A percentile compares a stretch with the other conserved stretches of the same genome.
Evolutionary conservation across 2,329 filamentous ascomycete genomes (phyloP).

Genomic region (Sarocladium kiliense): DNA sequence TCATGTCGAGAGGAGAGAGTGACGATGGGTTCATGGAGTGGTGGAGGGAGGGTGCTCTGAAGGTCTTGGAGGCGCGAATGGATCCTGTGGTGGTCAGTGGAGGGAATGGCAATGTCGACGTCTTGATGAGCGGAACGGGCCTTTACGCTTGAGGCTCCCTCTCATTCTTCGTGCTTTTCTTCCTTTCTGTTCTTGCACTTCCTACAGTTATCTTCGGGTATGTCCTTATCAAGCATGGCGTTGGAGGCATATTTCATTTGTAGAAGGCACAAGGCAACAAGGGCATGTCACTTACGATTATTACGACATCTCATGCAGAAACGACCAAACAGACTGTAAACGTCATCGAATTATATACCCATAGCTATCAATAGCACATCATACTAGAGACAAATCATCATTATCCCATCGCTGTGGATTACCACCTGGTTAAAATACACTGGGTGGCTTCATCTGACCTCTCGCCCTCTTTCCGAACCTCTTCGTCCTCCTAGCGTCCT

Average conservation of each 20-base stretch:
- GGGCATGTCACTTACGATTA: neutral
- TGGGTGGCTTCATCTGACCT: neutral
- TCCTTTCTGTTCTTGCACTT: neutral
- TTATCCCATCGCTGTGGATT: neutral
- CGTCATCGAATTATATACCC: neutral
- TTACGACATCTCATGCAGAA: neutral
- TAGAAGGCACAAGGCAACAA: neutral
- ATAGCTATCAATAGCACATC: neutral
- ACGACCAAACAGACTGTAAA: neutral
- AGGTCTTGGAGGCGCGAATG: neutral
- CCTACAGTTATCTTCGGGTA: neutral
- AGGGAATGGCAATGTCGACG: neutral
- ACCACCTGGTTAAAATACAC: neutral
- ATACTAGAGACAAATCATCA: too few relatives aligned
- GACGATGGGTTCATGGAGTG: conserved; percentile 2
- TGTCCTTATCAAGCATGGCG: neutral
- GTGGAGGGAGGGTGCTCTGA: neutral
- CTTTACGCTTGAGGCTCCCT: neutral
- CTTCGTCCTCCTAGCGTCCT: conserved; percentile 12
- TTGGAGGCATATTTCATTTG: neutral
- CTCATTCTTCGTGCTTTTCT: neutral
- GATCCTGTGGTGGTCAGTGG: neutral
- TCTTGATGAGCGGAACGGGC: neutral
- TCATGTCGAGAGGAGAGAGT: neutral
- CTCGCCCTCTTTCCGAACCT: conserved; percentile 11